Evolutionary conservation across 768 basidiomycete species (phyloP).

Genomic region (Mycena vitilis): DNA sequence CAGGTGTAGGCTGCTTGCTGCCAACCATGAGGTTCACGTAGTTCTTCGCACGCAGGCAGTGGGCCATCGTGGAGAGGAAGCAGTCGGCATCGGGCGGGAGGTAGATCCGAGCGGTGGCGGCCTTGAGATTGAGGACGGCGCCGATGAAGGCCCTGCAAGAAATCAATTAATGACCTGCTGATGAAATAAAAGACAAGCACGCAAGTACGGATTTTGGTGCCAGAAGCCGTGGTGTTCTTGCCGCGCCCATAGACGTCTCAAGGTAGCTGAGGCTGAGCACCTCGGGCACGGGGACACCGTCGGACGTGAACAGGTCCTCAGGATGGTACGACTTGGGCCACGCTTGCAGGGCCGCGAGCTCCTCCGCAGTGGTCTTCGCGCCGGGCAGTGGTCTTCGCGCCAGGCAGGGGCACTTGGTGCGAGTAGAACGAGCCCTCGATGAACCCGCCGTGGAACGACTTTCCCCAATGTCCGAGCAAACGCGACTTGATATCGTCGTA

Average conservation of each 20-base stretch:
- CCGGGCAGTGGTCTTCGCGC: constrained; percentile 77
- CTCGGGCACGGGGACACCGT: constrained; percentile 65
- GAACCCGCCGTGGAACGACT: constrained; percentile 71
- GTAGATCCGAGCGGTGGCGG: constrained; percentile 78
- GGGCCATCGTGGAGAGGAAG: constrained; percentile 84
- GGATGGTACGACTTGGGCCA: constrained; percentile 85
- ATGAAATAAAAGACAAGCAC: neutral
- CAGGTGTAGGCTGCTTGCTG: constrained; percentile 84
- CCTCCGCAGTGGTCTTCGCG: constrained; percentile 71
- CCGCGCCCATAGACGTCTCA: constrained; percentile 88
- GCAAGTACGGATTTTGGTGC: constrained; percentile 75
- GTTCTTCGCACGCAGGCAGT: constrained; percentile 86
- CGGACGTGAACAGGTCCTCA: constrained; percentile 69
- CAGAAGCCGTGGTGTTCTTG: constrained; percentile 94
- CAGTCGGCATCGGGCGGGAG: constrained; percentile 93
- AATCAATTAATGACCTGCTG: constrained; percentile 1
- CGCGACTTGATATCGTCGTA: constrained; percentile 83
- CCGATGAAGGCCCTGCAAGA: constrained; percentile 74
- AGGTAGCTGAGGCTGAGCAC: constrained; percentile 84
- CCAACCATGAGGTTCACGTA: constrained; percentile 92
- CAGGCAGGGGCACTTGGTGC: constrained; percentile 90
- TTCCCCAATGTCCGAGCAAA: constrained; percentile 87
- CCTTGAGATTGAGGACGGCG: constrained; percentile 84
- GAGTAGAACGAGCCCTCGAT: constrained; percentile 87
- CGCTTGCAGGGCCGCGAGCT: constrained; percentile 69